Conservation (phyloP, 1,284 basidiomycete species). For the Vanrija sp. region DNA sequence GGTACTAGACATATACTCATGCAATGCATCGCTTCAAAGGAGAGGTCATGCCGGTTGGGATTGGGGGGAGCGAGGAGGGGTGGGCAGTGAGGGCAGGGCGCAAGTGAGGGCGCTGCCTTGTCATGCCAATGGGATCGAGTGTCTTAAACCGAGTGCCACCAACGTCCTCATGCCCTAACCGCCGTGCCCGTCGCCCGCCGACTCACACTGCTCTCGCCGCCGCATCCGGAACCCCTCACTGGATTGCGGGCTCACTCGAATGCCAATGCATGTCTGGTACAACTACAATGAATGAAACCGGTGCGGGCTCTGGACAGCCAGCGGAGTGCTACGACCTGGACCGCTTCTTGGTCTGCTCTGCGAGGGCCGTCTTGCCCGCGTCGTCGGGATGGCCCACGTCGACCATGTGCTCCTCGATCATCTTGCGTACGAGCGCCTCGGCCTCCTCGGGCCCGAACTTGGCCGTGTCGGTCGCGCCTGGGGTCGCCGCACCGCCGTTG, state of each 20-base stretch:
- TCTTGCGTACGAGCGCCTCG: slow-evolving; percentile 55
- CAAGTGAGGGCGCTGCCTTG: no score
- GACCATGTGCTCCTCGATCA: slow-evolving; percentile 64
- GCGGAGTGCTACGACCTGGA: not conserved
- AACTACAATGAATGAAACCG: not conserved
- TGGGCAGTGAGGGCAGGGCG: no score
- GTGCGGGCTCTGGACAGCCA: not conserved
- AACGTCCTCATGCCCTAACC: no score
- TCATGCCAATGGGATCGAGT: no score
- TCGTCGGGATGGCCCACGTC: slow-evolving; percentile 58
- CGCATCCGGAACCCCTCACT: no score
- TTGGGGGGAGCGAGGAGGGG: not conserved
- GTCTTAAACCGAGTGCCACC: no score
- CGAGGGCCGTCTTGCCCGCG: slow-evolving; percentile 18
- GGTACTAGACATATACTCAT: no score
- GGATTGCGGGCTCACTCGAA: not conserved
- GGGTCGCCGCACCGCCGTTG: slow-evolving; percentile 1
- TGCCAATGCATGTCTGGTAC: slow-evolving; percentile 16
- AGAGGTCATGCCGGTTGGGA: not conserved
- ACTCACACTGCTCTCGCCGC: no score
- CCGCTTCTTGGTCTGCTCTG: slow-evolving; percentile 20
- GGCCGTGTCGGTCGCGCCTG: slow-evolving; percentile 1
- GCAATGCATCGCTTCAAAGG: no score
- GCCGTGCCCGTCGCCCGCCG: no score
- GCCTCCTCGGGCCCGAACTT: slow-evolving; percentile 42